Evolutionary conservation across 2,329 filamentous ascomycete genomes (phyloP).

Genomic region (Nothopassalora personata): DNA sequence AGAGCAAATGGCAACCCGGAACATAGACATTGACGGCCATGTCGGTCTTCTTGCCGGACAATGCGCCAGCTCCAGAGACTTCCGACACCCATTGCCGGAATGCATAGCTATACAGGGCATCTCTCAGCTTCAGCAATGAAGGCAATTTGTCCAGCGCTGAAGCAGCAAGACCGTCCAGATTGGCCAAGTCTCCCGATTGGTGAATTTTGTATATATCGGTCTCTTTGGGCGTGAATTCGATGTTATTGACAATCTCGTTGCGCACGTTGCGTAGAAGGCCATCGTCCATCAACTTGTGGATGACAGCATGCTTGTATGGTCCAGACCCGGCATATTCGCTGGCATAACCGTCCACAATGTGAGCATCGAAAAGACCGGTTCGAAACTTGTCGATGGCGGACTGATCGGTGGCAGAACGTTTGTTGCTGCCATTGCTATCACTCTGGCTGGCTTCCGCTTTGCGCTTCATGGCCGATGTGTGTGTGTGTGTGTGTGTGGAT

Average conservation of each 20-base stretch:
- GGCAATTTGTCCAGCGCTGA: constrained; percentile 79
- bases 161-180: constrained; percentile 88
- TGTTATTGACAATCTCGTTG: constrained; percentile 79
- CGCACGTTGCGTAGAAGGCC: constrained; percentile 79
- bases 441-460: neutral
- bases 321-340: constrained; percentile 57
- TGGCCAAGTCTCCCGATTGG: constrained; percentile 94
- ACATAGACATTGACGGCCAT: constrained; percentile 99
- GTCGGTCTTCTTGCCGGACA: constrained; percentile 92
- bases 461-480: neutral
- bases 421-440: constrained; percentile 35
- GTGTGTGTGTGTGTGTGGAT: neutral
- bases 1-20: constrained; percentile 88
- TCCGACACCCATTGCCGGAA: constrained; percentile 86
- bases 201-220: constrained; percentile 99
- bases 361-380: constrained; percentile 58
- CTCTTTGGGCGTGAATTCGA: constrained; percentile 96
- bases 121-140: constrained; percentile 83
- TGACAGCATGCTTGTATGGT: constrained; percentile 90
- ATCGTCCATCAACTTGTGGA: constrained; percentile 73
- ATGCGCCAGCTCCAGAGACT: constrained; percentile 77
- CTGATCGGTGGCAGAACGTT: constrained; percentile 29
- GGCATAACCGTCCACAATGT: constrained; percentile 56
- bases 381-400: constrained; percentile 55
- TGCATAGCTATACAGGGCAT: constrained; percentile 83